Conservation (phyloP, 441 rosid genomes). For the Biscutella laevigata region DNA sequence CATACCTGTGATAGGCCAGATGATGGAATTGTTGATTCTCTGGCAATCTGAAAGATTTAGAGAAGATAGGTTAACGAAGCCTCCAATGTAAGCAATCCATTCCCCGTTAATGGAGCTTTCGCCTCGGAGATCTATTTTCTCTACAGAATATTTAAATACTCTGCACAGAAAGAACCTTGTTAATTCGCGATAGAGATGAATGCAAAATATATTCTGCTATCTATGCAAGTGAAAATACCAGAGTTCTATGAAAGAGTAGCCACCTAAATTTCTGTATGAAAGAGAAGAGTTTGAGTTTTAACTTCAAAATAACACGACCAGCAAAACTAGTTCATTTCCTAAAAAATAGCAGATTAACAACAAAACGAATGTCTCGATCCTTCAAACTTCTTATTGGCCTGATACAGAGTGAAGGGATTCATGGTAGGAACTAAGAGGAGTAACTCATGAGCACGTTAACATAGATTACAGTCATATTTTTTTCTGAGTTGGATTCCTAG, state of each 20-base stretch:
- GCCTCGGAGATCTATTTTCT: conserved; percentile 60
- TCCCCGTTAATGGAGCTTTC: conserved; percentile 72
- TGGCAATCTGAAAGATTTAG: conserved; percentile 64
- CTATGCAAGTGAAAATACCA: not conserved
- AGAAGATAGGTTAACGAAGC: conserved; percentile 41
- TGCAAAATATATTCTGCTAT: not conserved
- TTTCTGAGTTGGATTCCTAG: not conserved
- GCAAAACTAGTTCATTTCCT: too few relatives aligned
- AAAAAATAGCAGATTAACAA: too few relatives aligned
- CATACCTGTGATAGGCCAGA: conserved; percentile 73
- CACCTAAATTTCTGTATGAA: too few relatives aligned
- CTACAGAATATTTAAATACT: conserved; percentile 65
- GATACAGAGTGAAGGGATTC: not conserved
- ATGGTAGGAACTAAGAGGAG: not conserved
- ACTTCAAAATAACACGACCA: too few relatives aligned
- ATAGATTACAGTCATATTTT: not conserved
- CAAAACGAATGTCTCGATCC: too few relatives aligned
- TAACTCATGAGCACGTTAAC: not conserved
- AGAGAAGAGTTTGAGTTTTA: too few relatives aligned
- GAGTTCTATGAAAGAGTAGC: too few relatives aligned
- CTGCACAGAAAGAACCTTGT: conserved; percentile 28
- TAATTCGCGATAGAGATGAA: not conserved
- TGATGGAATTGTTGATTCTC: conserved; percentile 53
- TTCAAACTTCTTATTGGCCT: too few relatives aligned
- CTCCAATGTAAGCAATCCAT: conserved; percentile 90